phyloP scores from a whole-genome alignment of 768 basidiomycete species.

The Suillus subluteus region DNA sequence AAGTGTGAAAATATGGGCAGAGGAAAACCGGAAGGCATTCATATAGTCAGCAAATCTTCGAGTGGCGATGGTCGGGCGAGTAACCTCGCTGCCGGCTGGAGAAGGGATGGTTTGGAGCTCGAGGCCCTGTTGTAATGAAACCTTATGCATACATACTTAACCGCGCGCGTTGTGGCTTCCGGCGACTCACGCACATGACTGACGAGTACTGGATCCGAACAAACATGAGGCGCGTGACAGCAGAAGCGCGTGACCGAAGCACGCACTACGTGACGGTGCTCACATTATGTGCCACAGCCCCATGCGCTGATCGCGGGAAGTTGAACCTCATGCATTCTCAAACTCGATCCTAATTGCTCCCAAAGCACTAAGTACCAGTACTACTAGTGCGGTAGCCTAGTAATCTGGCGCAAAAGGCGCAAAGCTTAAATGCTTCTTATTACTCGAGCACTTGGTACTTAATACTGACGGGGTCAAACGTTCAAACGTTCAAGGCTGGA shows the following conservation, averaged over 20 bases:
- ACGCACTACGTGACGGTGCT: neutral
- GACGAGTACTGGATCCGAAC: neutral
- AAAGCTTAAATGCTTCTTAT: neutral
- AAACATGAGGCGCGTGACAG: constrained; percentile 2
- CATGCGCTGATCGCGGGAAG: too few relatives aligned
- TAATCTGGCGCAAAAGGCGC: neutral
- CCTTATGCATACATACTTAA: neutral
- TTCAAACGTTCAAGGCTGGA: neutral
- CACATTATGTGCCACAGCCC: too few relatives aligned
- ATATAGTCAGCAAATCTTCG: constrained; percentile 14
- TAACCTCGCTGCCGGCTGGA: neutral
- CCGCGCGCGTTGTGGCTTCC: neutral
- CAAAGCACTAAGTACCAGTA: neutral
- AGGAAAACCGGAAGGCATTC: constrained; percentile 2
- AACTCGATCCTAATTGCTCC: neutral
- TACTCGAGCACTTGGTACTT: neutral
- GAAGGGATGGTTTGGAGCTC: neutral
- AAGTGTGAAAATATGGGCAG: neutral
- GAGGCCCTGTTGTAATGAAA: neutral
- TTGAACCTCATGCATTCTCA: neutral
- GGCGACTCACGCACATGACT: neutral
- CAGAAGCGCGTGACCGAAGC: neutral
- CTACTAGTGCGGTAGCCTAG: neutral
- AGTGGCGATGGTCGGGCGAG: constrained; percentile 11
- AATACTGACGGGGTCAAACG: neutral